Conservation (phyloP, 2,329 filamentous ascomycete species). For the Fusarium nurragi region DNA sequence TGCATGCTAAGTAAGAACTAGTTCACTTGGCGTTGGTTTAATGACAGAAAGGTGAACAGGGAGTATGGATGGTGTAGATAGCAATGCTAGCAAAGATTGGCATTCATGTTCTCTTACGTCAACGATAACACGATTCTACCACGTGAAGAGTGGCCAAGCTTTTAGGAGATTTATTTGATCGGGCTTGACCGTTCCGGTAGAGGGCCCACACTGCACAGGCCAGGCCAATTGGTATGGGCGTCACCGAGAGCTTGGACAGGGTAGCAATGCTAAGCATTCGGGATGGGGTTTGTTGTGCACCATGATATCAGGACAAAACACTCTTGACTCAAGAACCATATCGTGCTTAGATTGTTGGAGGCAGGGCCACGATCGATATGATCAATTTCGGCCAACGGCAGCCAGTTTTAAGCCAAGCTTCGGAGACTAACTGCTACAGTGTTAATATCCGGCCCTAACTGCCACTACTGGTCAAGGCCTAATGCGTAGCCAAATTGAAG, state of each 20-base stretch:
- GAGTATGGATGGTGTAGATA: no score
- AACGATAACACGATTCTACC: no score
- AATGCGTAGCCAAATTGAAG: background rate
- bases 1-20: no score
- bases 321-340: background rate
- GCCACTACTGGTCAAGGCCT: background rate
- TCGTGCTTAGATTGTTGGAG: background rate
- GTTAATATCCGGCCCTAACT: background rate
- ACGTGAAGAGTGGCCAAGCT: no score
- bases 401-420: background rate
- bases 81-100: no score
- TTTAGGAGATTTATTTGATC: background rate
- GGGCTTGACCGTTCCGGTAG: background rate
- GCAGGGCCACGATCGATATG: background rate
- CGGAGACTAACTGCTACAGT: constrained; percentile 5
- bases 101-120: no score
- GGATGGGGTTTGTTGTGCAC: background rate
- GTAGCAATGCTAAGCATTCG: background rate
- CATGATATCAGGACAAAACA: background rate
- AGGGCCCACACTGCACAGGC: no score
- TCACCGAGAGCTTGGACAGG: background rate
- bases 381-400: background rate
- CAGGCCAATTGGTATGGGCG: background rate
- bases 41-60: no score
- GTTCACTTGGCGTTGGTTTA: no score